Base-by-base conservation (phyloP, 768 basidiomycete species). In the Podaxis pistillaris region DNA sequence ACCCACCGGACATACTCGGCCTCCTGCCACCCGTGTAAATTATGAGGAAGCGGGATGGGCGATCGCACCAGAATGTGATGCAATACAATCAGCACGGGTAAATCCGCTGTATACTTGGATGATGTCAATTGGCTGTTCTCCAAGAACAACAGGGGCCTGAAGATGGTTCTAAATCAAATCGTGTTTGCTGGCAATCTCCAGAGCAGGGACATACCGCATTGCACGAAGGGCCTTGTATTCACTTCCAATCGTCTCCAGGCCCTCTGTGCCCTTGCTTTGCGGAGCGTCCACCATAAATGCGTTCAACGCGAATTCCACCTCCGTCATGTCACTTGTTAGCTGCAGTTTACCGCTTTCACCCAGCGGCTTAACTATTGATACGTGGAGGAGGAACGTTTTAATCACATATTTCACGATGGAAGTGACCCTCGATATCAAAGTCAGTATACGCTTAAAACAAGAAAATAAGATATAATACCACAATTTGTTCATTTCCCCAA, bases 1-100 rank as follows among this genome's bases (percentile, higher is more conserved):
- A 98, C 82, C 95, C 96, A 99, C 49, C 93, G 86, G 54, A 97
- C 92, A 73, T 99, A 99, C 77, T 98, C 97, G 3, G 90, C 83
- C 71, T 98, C 94, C 62, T 92, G 90, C 96, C 97, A 98, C 0
- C 91, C 90, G 70, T 98, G 94, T 60, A 94, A 73, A 54, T 84
- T 82, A 72, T 99, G 94, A 9, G 97, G 96, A 41, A 98, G 81
- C 4, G 90, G 85, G 58, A 93, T 81, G 0, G 91, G 89, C 1
- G 93, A 93, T 9, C 93, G 88, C 26, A 98, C 95, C 37, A 97
- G 81, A 68, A 97, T 90, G 66, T 97, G 90, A 70, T 98, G 96
- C 15, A 98, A 77, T 15, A 98, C 89, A 67, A 97, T 86, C 22
- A 98, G 81, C 4, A 93, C 86, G 1, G 94, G 87, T n/a, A 98